Evolutionary conservation across 164 flowering plant species (phyloP).

Genomic region (Malania oleifera): DNA sequence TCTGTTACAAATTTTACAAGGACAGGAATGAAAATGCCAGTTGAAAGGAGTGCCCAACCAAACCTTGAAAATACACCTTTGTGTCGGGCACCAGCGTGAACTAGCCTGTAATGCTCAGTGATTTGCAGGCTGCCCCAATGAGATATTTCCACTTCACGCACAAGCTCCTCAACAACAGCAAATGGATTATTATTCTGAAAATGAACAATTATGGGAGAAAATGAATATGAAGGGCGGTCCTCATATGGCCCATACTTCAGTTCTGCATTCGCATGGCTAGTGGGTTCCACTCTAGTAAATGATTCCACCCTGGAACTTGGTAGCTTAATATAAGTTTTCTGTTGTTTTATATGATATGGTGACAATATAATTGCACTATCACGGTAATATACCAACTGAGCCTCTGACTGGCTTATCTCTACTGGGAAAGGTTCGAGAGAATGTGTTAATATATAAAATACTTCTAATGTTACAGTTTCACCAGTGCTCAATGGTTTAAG

Average conservation of each 20-base stretch:
- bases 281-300: constrained; percentile 70
- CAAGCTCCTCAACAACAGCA: constrained; percentile 96
- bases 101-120: constrained; percentile 76
- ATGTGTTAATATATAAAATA: constrained; percentile 61
- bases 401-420: constrained; percentile 89
- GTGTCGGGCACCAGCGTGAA: constrained; percentile 88
- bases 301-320: constrained; percentile 82
- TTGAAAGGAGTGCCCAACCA: neutral
- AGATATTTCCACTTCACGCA: constrained; percentile 87
- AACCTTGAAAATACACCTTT: constrained; percentile 94
- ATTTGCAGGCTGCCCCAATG: constrained; percentile 96
- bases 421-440: constrained; percentile 86
- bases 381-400: constrained; percentile 82
- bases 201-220: constrained; percentile 72
- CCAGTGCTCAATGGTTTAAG: constrained; percentile 48
- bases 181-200: constrained; percentile 92
- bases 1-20: neutral
- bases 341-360: constrained; percentile 76
- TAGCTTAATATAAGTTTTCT: constrained; percentile 66
- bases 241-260: constrained; percentile 80
- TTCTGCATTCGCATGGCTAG: constrained; percentile 51
- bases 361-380: constrained; percentile 87
- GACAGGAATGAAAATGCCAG: neutral
- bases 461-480: constrained; percentile 62
- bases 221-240: constrained; percentile 60